phyloP scores from a whole-genome alignment of 2,329 filamentous ascomycete species.

The Penicillium decumbens region DNA sequence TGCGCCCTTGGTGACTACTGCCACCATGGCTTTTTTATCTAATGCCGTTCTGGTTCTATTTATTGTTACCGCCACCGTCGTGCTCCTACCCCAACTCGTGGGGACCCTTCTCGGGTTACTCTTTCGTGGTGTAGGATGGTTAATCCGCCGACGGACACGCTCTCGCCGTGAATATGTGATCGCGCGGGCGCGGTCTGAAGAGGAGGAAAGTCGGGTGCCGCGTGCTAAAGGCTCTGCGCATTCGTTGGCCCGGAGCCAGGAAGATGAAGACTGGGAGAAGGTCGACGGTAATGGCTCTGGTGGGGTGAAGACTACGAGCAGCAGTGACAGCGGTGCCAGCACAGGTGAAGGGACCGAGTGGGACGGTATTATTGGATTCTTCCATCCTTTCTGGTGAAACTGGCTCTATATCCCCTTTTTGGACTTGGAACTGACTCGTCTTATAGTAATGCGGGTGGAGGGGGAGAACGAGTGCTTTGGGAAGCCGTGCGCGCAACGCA shows the following conservation, averaged over 20 bases:
- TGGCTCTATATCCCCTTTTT: slow-evolving; percentile 2
- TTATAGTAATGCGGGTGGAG: slow-evolving; percentile 83
- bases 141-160: slow-evolving; percentile 59
- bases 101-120: slow-evolving; percentile 31
- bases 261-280: slow-evolving; percentile 67
- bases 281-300: slow-evolving; percentile 54
- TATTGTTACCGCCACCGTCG: slow-evolving; percentile 30
- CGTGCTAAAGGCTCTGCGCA: slow-evolving; percentile 23
- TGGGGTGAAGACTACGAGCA: slow-evolving; percentile 42
- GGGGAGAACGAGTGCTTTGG: slow-evolving; percentile 94
- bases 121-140: slow-evolving; percentile 53
- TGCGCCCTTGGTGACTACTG: slow-evolving; percentile 19
- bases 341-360: slow-evolving; percentile 54
- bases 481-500: slow-evolving; percentile 90
- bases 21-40: slow-evolving; percentile 33
- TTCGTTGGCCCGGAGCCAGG: slow-evolving; percentile 24
- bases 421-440: slow-evolving; percentile 12
- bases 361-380: slow-evolving; percentile 87
- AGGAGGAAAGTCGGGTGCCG: slow-evolving; percentile 33
- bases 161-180: slow-evolving; percentile 56
- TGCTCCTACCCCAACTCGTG: slow-evolving; percentile 34
- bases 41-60: slow-evolving; percentile 32
- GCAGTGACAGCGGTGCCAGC: slow-evolving; percentile 43
- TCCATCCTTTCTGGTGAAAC: slow-evolving; percentile 89
- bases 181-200: slow-evolving; percentile 44